These are phyloP conservation scores for Lenwebbia sp. DNA, from an alignment of 345 rosid genomes.

Conservation along the genomic window DNA sequence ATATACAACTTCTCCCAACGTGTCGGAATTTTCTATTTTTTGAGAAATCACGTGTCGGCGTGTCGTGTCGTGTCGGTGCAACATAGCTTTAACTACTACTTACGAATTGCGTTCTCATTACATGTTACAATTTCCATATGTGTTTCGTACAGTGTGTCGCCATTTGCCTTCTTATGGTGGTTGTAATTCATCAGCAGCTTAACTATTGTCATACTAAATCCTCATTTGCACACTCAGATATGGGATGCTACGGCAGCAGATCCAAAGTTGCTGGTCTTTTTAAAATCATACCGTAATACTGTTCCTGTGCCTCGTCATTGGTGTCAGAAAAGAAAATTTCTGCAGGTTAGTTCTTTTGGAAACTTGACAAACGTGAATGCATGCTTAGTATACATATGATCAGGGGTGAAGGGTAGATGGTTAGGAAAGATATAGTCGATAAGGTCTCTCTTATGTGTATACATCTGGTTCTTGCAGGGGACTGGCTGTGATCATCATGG, in stretches of 20 bases:
- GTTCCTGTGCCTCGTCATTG: constrained; percentile 99
- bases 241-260: constrained; percentile 99
- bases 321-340: constrained; percentile 96
- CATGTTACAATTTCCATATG: neutral
- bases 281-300: constrained; percentile 88
- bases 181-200: neutral
- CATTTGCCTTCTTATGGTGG: neutral
- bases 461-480: constrained; percentile 99
- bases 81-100: neutral
- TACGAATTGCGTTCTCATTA: neutral
- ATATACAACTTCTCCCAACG: too few species aligned
- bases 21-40: too few species aligned
- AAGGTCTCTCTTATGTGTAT: constrained; percentile 97
- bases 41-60: too few species aligned
- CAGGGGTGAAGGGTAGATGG: constrained; percentile 38
- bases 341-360: constrained; percentile 68
- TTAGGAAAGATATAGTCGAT: constrained; percentile 49
- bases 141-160: neutral
- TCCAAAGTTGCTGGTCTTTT: constrained; percentile 85
- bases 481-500: constrained; percentile 79
- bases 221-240: constrained; percentile 39
- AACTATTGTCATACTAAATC: neutral
- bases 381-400: constrained; percentile 33
- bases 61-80: too few species aligned
- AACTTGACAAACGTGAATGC: constrained; percentile 14